Conservation (phyloP, 495 filamentous ascomycete genomes). For the Penicillium steckii region DNA sequence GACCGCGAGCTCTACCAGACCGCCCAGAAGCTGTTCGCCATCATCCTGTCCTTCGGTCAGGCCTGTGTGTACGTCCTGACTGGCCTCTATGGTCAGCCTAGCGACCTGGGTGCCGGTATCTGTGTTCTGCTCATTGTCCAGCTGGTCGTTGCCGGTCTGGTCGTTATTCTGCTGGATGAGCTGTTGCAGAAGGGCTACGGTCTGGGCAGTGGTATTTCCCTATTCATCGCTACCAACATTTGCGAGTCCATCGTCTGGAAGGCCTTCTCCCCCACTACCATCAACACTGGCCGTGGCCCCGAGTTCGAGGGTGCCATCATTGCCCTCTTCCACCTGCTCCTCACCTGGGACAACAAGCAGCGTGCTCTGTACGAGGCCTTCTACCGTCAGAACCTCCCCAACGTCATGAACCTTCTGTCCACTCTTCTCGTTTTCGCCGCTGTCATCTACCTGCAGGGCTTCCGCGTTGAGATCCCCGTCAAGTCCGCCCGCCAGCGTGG, state of each 20-base stretch:
- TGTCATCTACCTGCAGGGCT: constrained; percentile 99
- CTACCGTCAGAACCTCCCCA: constrained; percentile 98
- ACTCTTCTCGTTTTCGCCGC: constrained; percentile 92
- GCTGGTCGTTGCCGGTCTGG: constrained; percentile 92
- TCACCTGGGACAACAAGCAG: constrained; percentile 99
- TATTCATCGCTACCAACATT: constrained; percentile 99
- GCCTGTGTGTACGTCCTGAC: constrained; percentile 96
- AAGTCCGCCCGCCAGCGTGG: constrained; percentile 99
- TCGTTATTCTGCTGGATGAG: constrained; percentile 99
- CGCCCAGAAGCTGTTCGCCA: constrained; percentile 98
- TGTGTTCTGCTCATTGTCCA: constrained; percentile 97
- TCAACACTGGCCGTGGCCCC: constrained; percentile 98
- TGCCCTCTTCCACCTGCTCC: constrained; percentile 94
- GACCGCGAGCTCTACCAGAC: constrained; percentile 99
- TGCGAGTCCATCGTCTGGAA: constrained; percentile 99
- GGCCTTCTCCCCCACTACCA: constrained; percentile 97
- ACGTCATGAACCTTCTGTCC: constrained; percentile 97
- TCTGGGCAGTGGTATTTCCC: constrained; percentile 95
- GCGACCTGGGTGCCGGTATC: constrained; percentile 94
- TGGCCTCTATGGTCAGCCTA: constrained; percentile 94
- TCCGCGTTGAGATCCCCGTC: constrained; percentile 99
- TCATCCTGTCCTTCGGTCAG: constrained; percentile 96
- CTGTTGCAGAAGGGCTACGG: constrained; percentile 99
- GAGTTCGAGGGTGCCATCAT: constrained; percentile 99
- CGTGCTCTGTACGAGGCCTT: constrained; percentile 96